Evolutionary conservation across 495 filamentous ascomycete genomes (phyloP).

Genomic region (Xylaria curta): DNA sequence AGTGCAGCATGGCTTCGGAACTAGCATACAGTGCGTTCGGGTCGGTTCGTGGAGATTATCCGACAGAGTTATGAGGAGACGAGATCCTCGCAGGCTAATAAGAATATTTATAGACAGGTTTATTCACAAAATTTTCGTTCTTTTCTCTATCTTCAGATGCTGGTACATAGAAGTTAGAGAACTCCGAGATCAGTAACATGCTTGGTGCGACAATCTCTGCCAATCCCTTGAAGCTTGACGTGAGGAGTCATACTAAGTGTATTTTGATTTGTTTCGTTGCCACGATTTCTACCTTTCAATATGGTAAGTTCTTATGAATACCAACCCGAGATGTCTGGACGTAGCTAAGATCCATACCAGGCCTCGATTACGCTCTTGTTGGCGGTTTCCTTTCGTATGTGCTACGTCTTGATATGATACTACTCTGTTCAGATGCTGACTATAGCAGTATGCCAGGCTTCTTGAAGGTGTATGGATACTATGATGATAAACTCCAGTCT

Average conservation of each 20-base stretch:
- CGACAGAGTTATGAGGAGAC: background rate
- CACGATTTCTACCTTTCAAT: slow-evolving; percentile 47
- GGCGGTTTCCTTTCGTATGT: slow-evolving; percentile 44
- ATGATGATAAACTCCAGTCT: slow-evolving; percentile 32
- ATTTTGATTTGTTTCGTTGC: slow-evolving; percentile 46
- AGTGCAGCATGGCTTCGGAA: slow-evolving; percentile 5
- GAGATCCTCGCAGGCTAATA: slow-evolving; percentile 5
- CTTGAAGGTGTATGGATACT: slow-evolving; percentile 52
- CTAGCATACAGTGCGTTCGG: background rate
- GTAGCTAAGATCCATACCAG: slow-evolving; percentile 15
- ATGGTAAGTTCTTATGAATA: slow-evolving; percentile 31
- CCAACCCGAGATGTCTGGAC: background rate
- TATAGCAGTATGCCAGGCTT: slow-evolving; percentile 49
- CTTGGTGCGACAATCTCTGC: slow-evolving; percentile 35
- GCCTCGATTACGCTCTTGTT: slow-evolving; percentile 46
- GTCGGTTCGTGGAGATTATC: slow-evolving; percentile 3
- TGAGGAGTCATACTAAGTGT: slow-evolving; percentile 41
- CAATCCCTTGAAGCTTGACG: slow-evolving; percentile 39
- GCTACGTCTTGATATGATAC: background rate
- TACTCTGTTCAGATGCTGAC: background rate
- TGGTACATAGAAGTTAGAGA: background rate
- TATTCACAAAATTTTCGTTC: background rate
- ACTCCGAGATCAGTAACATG: slow-evolving; percentile 27
- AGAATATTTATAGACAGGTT: background rate
- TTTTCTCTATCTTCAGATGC: background rate